Conservation (phyloP, 2,329 filamentous ascomycete species). For the Rhynchosporium graminicola region DNA sequence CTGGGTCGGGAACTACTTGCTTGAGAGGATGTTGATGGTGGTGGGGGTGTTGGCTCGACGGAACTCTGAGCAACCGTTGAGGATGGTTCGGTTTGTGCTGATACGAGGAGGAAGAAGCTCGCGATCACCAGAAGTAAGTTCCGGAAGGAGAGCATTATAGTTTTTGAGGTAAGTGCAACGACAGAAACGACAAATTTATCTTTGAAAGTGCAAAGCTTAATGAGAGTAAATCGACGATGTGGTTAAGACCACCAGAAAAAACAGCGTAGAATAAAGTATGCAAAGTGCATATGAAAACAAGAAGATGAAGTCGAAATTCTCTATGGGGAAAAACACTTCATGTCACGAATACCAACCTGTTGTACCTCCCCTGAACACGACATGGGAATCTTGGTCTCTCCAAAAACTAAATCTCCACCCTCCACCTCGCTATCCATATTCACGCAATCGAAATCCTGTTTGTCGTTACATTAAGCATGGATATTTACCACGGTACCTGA, state of each 20-base stretch:
- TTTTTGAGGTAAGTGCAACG: too few species aligned
- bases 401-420: not conserved
- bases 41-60: not conserved
- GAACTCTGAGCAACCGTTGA: conserved; percentile 1
- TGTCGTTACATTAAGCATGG: conserved; percentile 1
- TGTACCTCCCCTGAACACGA: not conserved
- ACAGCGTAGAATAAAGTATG: not conserved
- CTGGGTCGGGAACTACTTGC: not conserved
- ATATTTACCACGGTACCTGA: not conserved
- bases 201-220: not conserved
- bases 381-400: conserved; percentile 1
- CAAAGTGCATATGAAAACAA: not conserved
- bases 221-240: not conserved
- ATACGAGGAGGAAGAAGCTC: not conserved
- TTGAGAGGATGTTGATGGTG: not conserved
- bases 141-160: not conserved
- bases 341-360: not conserved
- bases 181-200: not conserved
- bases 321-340: not conserved
- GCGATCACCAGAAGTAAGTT: not conserved
- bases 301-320: not conserved
- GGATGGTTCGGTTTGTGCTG: conserved; percentile 1
- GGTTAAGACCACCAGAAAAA: not conserved
- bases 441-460: conserved; percentile 10
- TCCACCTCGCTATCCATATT: not conserved